Conservation (phyloP, 2,329 filamentous ascomycete genomes). For the Endoconidiophora laricicola region DNA sequence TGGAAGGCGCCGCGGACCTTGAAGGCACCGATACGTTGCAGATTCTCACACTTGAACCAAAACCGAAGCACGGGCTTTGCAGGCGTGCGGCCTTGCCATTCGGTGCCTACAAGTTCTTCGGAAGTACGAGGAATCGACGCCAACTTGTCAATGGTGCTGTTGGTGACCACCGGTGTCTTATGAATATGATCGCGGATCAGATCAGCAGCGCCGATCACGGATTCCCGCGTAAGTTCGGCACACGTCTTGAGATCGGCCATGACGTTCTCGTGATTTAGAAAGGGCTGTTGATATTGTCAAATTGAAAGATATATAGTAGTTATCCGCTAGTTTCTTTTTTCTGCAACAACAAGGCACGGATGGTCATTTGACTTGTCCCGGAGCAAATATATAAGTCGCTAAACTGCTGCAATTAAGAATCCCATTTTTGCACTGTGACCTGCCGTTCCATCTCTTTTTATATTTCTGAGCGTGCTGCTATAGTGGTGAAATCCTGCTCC, state of each 20-base stretch:
- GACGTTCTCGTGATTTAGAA: slow-evolving; percentile 3
- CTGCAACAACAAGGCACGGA: no score
- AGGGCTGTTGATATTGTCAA: no score
- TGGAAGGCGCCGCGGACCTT: slow-evolving; percentile 86
- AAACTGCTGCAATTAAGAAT: no score
- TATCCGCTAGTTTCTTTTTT: no score
- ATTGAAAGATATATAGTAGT: no score
- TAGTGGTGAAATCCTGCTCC: no score
- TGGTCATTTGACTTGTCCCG: no score
- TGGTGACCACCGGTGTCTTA: slow-evolving; percentile 68
- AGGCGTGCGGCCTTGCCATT: slow-evolving; percentile 41
- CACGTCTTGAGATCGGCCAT: slow-evolving; percentile 39
- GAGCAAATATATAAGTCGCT: no score
- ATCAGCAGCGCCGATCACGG: slow-evolving; percentile 53
- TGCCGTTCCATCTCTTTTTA: no score
- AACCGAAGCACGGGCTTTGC: slow-evolving; percentile 52
- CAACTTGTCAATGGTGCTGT: slow-evolving; percentile 53
- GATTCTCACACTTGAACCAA: slow-evolving; percentile 93
- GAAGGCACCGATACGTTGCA: slow-evolving; percentile 81
- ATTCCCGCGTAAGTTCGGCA: slow-evolving; percentile 53
- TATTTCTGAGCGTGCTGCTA: no score
- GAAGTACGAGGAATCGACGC: slow-evolving; percentile 53
- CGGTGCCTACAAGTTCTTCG: slow-evolving; percentile 36
- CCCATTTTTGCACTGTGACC: no score
- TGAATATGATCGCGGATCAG: slow-evolving; percentile 65